These are phyloP conservation scores for Botrytis hyacinthi DNA, from an alignment of 2,329 filamentous ascomycete genomes.

Conservation along the genomic window DNA sequence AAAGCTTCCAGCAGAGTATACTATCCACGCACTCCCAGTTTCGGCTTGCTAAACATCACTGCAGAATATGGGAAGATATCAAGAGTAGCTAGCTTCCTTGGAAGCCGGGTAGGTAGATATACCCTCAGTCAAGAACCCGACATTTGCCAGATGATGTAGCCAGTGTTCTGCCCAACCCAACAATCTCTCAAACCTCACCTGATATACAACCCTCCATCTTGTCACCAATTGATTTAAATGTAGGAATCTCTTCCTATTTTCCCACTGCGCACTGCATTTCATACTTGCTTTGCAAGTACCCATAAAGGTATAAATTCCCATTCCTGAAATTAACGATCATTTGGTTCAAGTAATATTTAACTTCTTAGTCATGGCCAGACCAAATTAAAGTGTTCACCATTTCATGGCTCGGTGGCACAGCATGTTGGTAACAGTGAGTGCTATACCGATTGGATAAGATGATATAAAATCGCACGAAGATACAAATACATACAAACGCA, in stretches of 20 bases:
- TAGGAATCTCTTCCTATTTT: neutral
- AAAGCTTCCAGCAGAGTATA: neutral
- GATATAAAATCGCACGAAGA: neutral
- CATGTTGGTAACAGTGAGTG: neutral
- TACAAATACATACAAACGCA: neutral
- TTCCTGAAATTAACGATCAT: neutral
- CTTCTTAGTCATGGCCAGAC: neutral
- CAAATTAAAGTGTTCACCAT: neutral
- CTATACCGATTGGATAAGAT: neutral
- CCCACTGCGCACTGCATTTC: neutral
- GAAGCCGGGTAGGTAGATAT: neutral
- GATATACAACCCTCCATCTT: neutral
- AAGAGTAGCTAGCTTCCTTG: neutral
- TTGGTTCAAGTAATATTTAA: neutral
- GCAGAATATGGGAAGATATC: neutral
- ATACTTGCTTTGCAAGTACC: neutral
- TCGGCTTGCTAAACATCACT: neutral
- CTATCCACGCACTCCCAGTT: neutral
- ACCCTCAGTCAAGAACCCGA: too few relatives aligned
- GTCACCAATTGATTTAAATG: neutral
- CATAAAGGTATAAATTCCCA: neutral
- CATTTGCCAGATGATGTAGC: neutral
- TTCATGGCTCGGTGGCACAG: neutral
- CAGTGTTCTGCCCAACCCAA: neutral
- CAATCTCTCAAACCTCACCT: neutral